Conservation (phyloP, 2,329 filamentous ascomycete genomes). For the Tolypocladium endophyticum region DNA sequence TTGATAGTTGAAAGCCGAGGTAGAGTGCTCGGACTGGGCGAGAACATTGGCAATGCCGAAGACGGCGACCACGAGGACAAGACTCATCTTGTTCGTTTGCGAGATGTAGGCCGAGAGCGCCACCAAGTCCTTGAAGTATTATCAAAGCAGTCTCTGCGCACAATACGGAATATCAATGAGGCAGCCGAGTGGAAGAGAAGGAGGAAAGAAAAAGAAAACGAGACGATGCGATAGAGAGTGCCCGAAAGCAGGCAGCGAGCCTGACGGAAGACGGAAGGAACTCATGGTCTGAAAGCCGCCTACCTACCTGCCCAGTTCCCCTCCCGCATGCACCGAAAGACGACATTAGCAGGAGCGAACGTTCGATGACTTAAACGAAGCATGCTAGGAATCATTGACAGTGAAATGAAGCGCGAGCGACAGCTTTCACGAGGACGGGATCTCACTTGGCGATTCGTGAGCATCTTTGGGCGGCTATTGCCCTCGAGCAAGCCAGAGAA, state of each 20-base stretch:
- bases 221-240: neutral
- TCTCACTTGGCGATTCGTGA: neutral
- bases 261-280: neutral
- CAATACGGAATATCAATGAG: neutral
- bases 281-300: neutral
- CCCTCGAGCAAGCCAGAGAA: neutral
- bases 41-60: slow-evolving; percentile 10
- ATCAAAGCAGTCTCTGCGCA: neutral
- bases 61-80: slow-evolving; percentile 10
- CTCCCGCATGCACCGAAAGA: no score
- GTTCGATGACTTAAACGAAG: neutral
- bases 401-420: neutral
- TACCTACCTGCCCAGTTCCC: neutral
- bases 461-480: neutral
- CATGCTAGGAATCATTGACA: neutral
- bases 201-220: neutral
- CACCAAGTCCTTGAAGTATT: neutral
- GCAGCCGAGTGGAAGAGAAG: neutral
- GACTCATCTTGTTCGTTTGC: slow-evolving; percentile 10
- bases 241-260: neutral
- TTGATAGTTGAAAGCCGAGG: slow-evolving; percentile 13
- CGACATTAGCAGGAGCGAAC: neutral
- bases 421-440: neutral
- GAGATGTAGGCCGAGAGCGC: slow-evolving; percentile 3
- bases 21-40: slow-evolving; percentile 9